These are phyloP conservation scores for Paragyromitra xinjiangensis DNA, from an alignment of 495 filamentous ascomycete species.

Conservation along the genomic window DNA sequence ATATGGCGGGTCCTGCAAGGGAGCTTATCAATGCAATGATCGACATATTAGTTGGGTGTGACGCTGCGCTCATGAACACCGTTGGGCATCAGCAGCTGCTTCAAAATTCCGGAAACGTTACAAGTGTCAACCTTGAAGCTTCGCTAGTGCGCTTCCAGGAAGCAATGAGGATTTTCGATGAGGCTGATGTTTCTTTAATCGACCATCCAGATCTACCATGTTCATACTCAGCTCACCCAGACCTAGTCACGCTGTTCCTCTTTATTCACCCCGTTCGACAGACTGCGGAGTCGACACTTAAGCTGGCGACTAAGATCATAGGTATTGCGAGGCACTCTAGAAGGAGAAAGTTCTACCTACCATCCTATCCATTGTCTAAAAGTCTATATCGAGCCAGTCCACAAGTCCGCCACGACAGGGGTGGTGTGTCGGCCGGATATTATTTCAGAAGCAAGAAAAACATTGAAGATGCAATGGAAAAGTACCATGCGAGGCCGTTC, in stretches of 20 bases:
- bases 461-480: constrained; percentile 60
- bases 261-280: constrained; percentile 67
- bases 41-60: constrained; percentile 60
- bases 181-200: constrained; percentile 58
- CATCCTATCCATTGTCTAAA: constrained; percentile 65
- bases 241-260: constrained; percentile 66
- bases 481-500: constrained; percentile 58
- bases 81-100: constrained; percentile 62
- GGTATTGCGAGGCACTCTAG: constrained; percentile 60
- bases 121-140: constrained; percentile 58
- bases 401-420: constrained; percentile 68
- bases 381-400: constrained; percentile 65
- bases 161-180: constrained; percentile 60
- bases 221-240: constrained; percentile 58
- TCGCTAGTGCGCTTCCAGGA: constrained; percentile 24
- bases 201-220: constrained; percentile 55
- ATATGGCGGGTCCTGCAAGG: constrained; percentile 62
- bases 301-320: constrained; percentile 61
- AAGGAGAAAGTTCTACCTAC: constrained; percentile 61
- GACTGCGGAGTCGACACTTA: constrained; percentile 62
- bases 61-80: constrained; percentile 64
- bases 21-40: constrained; percentile 63
- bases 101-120: constrained; percentile 52
- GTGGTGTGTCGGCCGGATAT: constrained; percentile 65
- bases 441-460: constrained; percentile 66